phyloP scores from a whole-genome alignment of 2,329 filamentous ascomycete genomes.

The Leptographium galeiforme region DNA sequence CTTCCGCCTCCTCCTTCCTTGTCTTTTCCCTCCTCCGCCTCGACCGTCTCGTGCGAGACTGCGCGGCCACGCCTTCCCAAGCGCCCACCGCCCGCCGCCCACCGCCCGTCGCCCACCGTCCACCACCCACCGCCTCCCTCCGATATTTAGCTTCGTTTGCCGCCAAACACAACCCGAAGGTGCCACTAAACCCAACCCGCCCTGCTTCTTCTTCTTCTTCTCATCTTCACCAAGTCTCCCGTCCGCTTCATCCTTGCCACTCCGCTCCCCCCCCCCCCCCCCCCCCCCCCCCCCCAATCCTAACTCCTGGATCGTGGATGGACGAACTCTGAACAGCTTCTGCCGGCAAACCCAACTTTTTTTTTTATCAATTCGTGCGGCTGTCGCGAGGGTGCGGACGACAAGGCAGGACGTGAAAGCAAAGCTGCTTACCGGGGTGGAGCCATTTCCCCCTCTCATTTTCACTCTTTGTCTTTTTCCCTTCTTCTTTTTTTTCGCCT shows the following conservation, averaged over 20 bases:
- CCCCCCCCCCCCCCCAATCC: no score
- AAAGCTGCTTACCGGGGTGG: background rate
- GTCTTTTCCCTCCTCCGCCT: background rate
- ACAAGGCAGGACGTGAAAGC: background rate
- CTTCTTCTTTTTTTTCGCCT: background rate
- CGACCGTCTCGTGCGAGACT: background rate
- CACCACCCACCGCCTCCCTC: background rate
- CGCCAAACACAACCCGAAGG: slow-evolving; percentile 4
- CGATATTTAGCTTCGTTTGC: slow-evolving; percentile 5
- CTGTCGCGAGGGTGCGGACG: no score
- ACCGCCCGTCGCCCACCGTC: background rate
- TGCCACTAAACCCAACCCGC: slow-evolving; percentile 1
- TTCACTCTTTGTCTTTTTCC: background rate
- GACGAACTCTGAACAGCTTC: no score
- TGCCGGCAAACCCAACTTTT: no score
- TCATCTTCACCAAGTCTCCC: background rate
- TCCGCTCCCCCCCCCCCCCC: background rate
- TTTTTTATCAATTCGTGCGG: no score
- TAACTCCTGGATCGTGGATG: no score
- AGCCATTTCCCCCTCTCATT: background rate
- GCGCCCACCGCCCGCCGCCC: background rate
- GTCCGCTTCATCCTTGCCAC: background rate
- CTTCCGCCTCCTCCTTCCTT: background rate
- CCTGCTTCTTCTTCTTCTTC: background rate
- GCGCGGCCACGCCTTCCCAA: background rate